Conservation (phyloP, 2,329 filamentous ascomycete genomes). For the Conoideocrella luteorostrata region DNA sequence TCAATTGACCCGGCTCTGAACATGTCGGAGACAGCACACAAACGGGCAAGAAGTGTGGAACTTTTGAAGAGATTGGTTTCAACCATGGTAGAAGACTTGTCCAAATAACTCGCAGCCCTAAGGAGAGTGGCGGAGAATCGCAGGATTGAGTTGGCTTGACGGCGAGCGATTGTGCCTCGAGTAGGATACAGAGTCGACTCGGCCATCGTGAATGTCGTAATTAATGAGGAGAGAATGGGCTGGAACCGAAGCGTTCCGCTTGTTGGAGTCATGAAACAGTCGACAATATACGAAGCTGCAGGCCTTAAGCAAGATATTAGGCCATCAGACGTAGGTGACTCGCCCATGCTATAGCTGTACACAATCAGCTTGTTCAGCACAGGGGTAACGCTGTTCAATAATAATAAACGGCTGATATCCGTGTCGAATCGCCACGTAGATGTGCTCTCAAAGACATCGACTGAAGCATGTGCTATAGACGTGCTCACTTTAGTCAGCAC, state of each 20-base stretch:
- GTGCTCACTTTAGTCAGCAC: conserved; percentile 65
- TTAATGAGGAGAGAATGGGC: conserved; percentile 65
- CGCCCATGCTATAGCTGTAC: conserved; percentile 70
- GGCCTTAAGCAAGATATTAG: conserved; percentile 59
- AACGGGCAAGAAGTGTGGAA: conserved; percentile 66
- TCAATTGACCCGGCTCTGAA: conserved; percentile 61
- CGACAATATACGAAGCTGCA: conserved; percentile 69
- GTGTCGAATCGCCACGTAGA: conserved; percentile 77
- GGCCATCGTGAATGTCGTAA: conserved; percentile 39
- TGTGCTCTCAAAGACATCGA: conserved; percentile 82
- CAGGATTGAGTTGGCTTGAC: conserved; percentile 59
- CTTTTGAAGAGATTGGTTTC: conserved; percentile 77
- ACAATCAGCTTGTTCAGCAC: conserved; percentile 66
- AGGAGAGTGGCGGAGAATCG: conserved; percentile 63
- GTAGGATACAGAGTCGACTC: conserved; percentile 57
- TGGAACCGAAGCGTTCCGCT: conserved; percentile 68
- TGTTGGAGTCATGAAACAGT: conserved; percentile 67
- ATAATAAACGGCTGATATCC: conserved; percentile 58
- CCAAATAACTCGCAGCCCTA: conserved; percentile 60
- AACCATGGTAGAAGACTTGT: conserved; percentile 57
- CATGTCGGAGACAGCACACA: conserved; percentile 63
- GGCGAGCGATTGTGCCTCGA: conserved; percentile 47
- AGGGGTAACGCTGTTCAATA: conserved; percentile 61
- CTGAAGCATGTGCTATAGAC: conserved; percentile 65
- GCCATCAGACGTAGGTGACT: conserved; percentile 38